Percentiles rank a stretch among this genome's conserved stretches.
Evolutionary conservation across 768 basidiomycete species (phyloP).

Genomic region (Tylopilus intermedius): DNA sequence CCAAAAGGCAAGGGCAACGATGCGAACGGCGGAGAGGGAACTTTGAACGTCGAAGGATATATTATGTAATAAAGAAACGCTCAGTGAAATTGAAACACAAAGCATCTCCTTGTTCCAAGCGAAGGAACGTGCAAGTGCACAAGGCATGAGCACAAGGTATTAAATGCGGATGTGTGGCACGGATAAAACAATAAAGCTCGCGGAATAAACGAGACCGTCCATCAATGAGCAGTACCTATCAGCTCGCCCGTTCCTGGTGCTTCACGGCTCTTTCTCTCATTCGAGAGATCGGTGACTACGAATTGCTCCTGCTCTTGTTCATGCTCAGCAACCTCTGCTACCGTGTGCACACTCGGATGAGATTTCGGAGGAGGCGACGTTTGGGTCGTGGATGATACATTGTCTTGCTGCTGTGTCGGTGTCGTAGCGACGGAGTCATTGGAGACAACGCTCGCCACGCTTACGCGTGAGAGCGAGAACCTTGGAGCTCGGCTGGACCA

Average conservation of each 20-base stretch:
- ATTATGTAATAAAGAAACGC: conserved; percentile 20
- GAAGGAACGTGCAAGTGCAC: neutral
- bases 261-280: conserved; percentile 13
- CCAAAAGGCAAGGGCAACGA: conserved; percentile 10
- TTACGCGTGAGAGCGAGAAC: conserved; percentile 33
- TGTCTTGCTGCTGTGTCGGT: neutral
- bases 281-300: conserved; percentile 1
- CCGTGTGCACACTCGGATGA: conserved; percentile 20
- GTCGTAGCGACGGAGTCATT: conserved; percentile 21
- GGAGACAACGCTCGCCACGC: conserved; percentile 22
- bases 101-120: too few relatives aligned
- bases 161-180: neutral
- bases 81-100: neutral
- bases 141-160: neutral
- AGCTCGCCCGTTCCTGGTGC: conserved; percentile 9
- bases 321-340: conserved; percentile 24
- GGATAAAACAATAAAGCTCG: neutral
- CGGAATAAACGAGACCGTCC: neutral
- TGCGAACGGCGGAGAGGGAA: conserved; percentile 17
- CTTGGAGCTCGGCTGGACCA: conserved; percentile 38
- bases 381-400: conserved; percentile 1
- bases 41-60: conserved; percentile 4
- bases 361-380: conserved; percentile 12
- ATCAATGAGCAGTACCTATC: conserved; percentile 31
- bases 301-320: conserved; percentile 15